phyloP scores from a whole-genome alignment of 495 filamentous ascomycete species.

The Beverwykella pulmonaria region DNA sequence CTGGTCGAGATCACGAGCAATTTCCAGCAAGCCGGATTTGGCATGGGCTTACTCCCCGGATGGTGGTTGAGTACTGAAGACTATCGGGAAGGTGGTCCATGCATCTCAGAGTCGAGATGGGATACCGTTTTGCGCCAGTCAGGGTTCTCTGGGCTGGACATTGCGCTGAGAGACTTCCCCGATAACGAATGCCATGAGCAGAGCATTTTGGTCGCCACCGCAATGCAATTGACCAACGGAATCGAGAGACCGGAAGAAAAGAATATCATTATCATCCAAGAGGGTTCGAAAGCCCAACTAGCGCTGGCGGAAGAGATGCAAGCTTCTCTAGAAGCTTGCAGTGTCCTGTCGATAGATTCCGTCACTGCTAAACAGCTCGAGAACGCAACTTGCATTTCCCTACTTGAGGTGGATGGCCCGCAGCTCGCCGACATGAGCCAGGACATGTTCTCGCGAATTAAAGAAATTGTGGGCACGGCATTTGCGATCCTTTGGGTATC shows the following conservation, averaged over 20 bases:
- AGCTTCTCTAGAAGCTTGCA: background rate
- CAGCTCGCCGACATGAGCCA: background rate
- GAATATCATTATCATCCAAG: background rate
- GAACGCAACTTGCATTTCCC: background rate
- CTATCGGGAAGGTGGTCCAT: background rate
- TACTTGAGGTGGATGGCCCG: background rate
- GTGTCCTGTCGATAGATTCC: background rate
- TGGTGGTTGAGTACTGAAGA: slow-evolving; percentile 22
- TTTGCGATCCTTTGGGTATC: background rate
- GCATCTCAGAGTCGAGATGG: slow-evolving; percentile 6
- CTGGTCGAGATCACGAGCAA: slow-evolving; percentile 13
- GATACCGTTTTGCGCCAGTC: background rate
- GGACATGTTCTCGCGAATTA: background rate
- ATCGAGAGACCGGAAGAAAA: background rate
- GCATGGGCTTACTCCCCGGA: slow-evolving; percentile 16
- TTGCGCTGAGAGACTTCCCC: slow-evolving; percentile 1
- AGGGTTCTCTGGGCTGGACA: slow-evolving; percentile 20
- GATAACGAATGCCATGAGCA: background rate
- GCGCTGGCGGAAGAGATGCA: background rate
- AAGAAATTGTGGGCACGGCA: background rate
- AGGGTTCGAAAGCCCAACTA: background rate
- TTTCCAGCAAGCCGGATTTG: background rate
- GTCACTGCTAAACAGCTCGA: background rate
- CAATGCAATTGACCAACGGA: background rate
- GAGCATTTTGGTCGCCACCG: slow-evolving; percentile 8